These are phyloP conservation scores for Lumnitzera littorea DNA, from an alignment of 345 rosid species.

Conservation along the genomic window DNA sequence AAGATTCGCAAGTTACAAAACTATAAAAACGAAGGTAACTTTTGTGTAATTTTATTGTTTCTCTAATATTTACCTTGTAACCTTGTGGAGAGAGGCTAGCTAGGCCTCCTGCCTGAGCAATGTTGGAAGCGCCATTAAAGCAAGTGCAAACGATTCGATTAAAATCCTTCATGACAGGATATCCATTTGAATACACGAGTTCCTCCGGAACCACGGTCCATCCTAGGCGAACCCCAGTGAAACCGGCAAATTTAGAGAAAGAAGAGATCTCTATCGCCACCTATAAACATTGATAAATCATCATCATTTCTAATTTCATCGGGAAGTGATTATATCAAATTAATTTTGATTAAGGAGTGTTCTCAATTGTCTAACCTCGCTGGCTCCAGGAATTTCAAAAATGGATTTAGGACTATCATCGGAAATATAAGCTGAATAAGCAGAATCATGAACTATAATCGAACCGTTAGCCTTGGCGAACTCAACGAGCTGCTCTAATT, in stretches of 20 bases:
- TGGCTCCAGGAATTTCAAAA: slow-evolving; percentile 87
- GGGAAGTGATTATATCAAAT: not conserved
- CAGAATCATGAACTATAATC: slow-evolving; percentile 61
- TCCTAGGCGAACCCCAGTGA: slow-evolving; percentile 88
- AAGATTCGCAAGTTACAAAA: no score
- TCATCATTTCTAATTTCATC: not conserved
- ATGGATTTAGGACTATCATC: slow-evolving; percentile 70
- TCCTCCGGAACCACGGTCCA: slow-evolving; percentile 84
- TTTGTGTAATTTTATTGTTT: no score
- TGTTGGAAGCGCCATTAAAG: slow-evolving; percentile 81
- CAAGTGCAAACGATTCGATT: slow-evolving; percentile 72
- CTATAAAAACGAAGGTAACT: no score
- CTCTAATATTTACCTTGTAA: slow-evolving; percentile 26
- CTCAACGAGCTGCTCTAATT: slow-evolving; percentile 48
- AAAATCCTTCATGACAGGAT: slow-evolving; percentile 58
- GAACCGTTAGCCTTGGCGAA: slow-evolving; percentile 82
- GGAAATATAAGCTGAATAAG: slow-evolving; percentile 63
- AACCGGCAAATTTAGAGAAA: slow-evolving; percentile 82
- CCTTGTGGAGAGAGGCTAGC: slow-evolving; percentile 68
- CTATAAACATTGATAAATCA: slow-evolving; percentile 19
- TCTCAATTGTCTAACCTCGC: slow-evolving; percentile 37
- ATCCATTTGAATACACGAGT: slow-evolving; percentile 56
- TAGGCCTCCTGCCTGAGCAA: slow-evolving; percentile 72
- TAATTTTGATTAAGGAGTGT: not conserved
- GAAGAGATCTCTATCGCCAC: slow-evolving; percentile 86